These are phyloP conservation scores for carrot (Daucus carota) DNA, from an alignment of 129 eudicot genomes.

Conservation along the genomic window DH1_v3.0 NC_030386.2:21910501-21911000, in stretches of 20 bases:
- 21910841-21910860: neutral
- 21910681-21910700: conserved; percentile 48
- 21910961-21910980: no score
- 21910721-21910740: conserved; percentile 5
- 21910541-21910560: conserved; percentile 1
- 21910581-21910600: conserved; percentile 1
- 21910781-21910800: neutral
- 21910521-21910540: neutral
- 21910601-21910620: conserved; percentile 8
- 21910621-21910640: conserved; percentile 1
- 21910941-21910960: neutral
- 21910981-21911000: no score
- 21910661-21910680: conserved; percentile 31
- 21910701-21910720: conserved; percentile 38
- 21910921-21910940: neutral
- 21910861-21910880: neutral
- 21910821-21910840: neutral
- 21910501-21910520: neutral
- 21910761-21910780: conserved; percentile 7
- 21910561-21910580: conserved; percentile 8
- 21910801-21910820: neutral
- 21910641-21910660: conserved; percentile 5
- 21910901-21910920: neutral
- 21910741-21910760: conserved; percentile 7
- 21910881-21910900: neutral